Evolutionary conservation across 306 rosid species (phyloP), one percentile per base, ranked within the genome.

Genomic region (Cucurbita ficifolia): DNA sequence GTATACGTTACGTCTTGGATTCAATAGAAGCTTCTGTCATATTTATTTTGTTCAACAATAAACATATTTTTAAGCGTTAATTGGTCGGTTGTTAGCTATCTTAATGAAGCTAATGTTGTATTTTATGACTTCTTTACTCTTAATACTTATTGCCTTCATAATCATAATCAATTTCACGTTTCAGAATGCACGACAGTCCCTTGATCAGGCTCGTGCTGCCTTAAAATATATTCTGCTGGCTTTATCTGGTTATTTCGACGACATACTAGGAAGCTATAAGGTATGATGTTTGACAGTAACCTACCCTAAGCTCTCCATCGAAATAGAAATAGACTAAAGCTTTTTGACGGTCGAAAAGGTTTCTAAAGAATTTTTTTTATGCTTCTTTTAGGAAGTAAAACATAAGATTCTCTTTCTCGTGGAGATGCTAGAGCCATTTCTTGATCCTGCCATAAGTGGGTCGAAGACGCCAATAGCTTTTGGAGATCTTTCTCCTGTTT

Each of bases 351-450:
- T 40, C 36, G 59, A 65, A 48, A 71, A 72, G 64, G 50, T 50
- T 65, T 35, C 76, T 61, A 69, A 50, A 81, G 51, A 12, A 0
- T 13, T 36, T 24, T 16, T 42, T 73, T 51, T 62, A 52, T 78
- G 49, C 22, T 72, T 75, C 58, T 75, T 84, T 53, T 82, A 92
- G 98, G 98, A 92, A 84, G 96, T 86, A 36, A 88, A 92, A 82
- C 88, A 81, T 81, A 88, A 75, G 79, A 87, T 92, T 80, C 91
- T 92, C 65, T 92, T 92, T 83, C 96, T 92, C 78, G 84, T 90
- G 79, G 98, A 92, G 88, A 90, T 92, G 93, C 86, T 92, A 55
- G 98, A 92, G 82, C 93, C 96, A 63, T 92, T 87, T 78, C 89
- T 92, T 57, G 96, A 92, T 87, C 98, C 98, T 60, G 93, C 89